phyloP scores from a whole-genome alignment of 2,329 filamentous ascomycete species.

The Sclerotinia glacialis region DNA sequence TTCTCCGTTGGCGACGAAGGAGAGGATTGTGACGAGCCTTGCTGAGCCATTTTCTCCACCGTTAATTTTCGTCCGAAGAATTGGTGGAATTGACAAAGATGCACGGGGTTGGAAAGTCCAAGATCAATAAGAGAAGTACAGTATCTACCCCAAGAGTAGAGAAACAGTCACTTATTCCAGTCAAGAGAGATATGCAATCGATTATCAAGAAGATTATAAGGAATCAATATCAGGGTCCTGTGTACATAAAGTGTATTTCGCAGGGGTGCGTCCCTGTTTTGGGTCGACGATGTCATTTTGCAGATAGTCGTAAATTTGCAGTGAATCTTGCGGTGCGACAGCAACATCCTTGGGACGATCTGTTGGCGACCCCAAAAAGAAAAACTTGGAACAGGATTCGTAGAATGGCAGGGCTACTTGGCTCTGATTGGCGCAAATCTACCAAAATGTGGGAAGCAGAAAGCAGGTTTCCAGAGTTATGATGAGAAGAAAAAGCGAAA shows the following conservation, averaged over 20 bases:
- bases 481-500: not conserved
- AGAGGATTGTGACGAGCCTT: conserved; percentile 21
- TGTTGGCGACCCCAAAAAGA: not conserved
- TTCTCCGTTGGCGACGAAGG: conserved; percentile 29
- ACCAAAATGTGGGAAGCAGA: not conserved
- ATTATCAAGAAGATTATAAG: not conserved
- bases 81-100: not conserved
- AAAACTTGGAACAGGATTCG: conserved; percentile 8
- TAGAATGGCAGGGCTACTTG: not conserved
- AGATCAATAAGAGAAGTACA: not conserved
- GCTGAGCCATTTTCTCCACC: conserved; percentile 21
- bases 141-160: not conserved
- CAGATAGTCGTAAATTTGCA: conserved; percentile 26
- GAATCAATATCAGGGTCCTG: not conserved
- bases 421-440: conserved; percentile 8
- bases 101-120: not conserved
- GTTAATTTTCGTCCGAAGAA: not conserved
- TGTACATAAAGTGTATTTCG: not conserved
- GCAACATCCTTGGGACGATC: not conserved
- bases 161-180: not conserved
- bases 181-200: not conserved
- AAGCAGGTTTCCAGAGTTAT: not conserved
- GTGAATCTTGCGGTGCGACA: not conserved
- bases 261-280: conserved; percentile 23
- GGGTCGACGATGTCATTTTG: conserved; percentile 23